Conservation (phyloP, 345 rosid genomes). For the Salix purpurea region DNA sequence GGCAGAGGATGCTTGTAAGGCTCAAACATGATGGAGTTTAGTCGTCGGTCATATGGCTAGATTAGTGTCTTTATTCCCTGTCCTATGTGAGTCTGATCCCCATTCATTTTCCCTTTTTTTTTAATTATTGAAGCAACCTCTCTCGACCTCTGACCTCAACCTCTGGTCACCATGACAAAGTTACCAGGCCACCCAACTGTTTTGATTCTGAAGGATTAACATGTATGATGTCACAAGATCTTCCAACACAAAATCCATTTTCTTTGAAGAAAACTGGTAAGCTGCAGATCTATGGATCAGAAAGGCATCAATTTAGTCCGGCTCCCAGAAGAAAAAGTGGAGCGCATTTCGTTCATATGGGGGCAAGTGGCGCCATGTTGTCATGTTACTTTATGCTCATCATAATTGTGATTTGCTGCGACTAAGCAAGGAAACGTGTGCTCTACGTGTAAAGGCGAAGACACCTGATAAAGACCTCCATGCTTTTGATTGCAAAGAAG, state of each 20-base stretch:
- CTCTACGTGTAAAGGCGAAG: constrained; percentile 24
- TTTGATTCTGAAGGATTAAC: neutral
- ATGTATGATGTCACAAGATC: neutral
- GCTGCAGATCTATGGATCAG: neutral
- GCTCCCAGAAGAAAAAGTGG: constrained; percentile 1
- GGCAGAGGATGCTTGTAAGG: too few relatives aligned
- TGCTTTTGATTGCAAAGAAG: neutral
- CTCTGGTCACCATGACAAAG: neutral
- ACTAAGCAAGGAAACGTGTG: neutral
- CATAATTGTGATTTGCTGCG: neutral
- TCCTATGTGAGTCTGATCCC: neutral
- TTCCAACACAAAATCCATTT: neutral
- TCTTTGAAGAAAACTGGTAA: neutral
- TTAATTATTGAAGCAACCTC: neutral
- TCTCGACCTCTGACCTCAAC: neutral
- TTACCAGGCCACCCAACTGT: neutral
- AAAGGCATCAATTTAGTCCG: constrained; percentile 8
- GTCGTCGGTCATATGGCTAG: too few relatives aligned
- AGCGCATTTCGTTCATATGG: neutral
- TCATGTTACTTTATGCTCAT: neutral
- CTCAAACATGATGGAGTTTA: too few relatives aligned
- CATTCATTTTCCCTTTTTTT: neutral
- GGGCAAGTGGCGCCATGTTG: constrained; percentile 8
- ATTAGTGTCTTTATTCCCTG: neutral
- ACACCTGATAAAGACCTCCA: constrained; percentile 3